Conservation (phyloP, 352 stramenopile species). For the Phytophthora brassicae region DNA sequence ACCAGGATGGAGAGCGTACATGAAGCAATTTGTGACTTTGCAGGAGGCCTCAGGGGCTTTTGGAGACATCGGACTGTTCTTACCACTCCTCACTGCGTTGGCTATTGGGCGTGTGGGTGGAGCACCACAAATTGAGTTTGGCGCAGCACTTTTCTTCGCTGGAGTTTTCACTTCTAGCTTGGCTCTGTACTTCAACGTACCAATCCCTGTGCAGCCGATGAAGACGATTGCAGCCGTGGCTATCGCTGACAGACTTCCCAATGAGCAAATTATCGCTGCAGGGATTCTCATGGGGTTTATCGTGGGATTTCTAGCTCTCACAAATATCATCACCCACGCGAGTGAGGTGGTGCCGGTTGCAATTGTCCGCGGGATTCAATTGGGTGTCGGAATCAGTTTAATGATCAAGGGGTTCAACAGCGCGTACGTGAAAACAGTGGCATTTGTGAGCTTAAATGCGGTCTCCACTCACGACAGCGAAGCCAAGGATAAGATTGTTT, state of each 20-base stretch:
- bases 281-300: conserved; percentile 83
- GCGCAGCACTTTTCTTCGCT: conserved; percentile 91
- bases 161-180: conserved; percentile 88
- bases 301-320: conserved; percentile 71
- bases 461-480: conserved; percentile 11
- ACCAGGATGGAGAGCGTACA: conserved; percentile 53
- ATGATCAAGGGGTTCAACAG: conserved; percentile 81
- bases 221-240: conserved; percentile 93
- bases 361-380: conserved; percentile 90
- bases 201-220: conserved; percentile 96
- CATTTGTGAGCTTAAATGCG: conserved; percentile 23
- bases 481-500: conserved; percentile 32
- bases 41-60: conserved; percentile 88
- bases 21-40: conserved; percentile 70
- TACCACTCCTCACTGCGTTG: conserved; percentile 92
- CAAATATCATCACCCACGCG: conserved; percentile 90
- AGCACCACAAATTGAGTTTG: conserved; percentile 83
- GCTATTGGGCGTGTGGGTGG: conserved; percentile 70
- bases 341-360: conserved; percentile 87
- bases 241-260: conserved; percentile 79
- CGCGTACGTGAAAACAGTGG: conserved; percentile 52
- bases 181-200: conserved; percentile 87
- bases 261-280: conserved; percentile 80
- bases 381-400: conserved; percentile 90
- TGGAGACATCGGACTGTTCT: conserved; percentile 93